Base-by-base conservation (phyloP, 345 rosid species). In the Acer yangbiense region DNA sequence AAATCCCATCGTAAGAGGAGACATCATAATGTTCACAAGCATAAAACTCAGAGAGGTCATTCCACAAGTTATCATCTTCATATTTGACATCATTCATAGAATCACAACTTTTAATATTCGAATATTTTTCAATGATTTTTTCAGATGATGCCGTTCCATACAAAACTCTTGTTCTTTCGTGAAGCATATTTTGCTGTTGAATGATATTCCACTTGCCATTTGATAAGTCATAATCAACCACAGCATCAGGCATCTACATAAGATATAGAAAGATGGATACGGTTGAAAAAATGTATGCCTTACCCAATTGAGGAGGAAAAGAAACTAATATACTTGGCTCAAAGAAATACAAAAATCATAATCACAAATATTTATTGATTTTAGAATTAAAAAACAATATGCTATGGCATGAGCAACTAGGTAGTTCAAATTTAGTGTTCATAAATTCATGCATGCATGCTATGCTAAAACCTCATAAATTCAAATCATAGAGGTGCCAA, bases 131-230 rank as follows among this genome's bases (percentile, higher is more conserved):
- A 65, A 77, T 73, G 62, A 72, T 78, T 82, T 81, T 81, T 27
- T 72, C 83, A 72, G 93, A 83, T 70, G 90, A 82, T 64, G 87
- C 83, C 29, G 93, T 83, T 68, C 98, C 99, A 65, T 96, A 96
- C 85, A 94, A 87, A 82, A 90, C 80, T 68, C 87, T 86, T 41
- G 99, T 94, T 86, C 99, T 87, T 89, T 94, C 98, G 43, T 89
- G 91, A 83, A 96, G 98, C 88, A 94, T 80, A 81, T 96, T 91
- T 78, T 96, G 98, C 83, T 96, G 99, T 80, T 96, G 99, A 82
- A 94, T 79, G 69, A 92, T 92, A 65, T 85, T 92, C 98, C 99
- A 96, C 80, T 82, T 88, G 77, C 97, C 98, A 82, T 80, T 89
- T 82, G 90, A 82, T 12, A 96, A 83, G 77, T 92, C 93, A 63